Evolutionary conservation across 2,329 filamentous ascomycete species (phyloP).

Genomic region (Diaporthe helianthi): DNA sequence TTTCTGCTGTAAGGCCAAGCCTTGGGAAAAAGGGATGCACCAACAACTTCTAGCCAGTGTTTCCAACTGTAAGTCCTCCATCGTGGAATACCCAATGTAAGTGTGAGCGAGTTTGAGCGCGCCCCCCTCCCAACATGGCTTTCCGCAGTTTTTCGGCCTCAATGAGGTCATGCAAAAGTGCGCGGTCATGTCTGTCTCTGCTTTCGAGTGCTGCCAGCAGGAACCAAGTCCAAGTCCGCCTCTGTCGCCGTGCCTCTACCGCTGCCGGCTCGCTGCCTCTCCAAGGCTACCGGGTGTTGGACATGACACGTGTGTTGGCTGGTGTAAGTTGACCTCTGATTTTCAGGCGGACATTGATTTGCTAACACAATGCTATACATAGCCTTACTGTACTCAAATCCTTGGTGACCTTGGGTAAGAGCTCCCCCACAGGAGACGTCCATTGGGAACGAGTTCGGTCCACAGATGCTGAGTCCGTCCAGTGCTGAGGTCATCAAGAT

Average conservation of each 20-base stretch:
- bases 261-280: conserved; percentile 63
- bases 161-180: neutral
- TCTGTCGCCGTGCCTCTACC: conserved; percentile 25
- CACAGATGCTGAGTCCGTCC: conserved; percentile 40
- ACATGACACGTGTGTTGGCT: conserved; percentile 95
- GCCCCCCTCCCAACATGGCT: conserved; percentile 24
- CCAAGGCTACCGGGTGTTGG: conserved; percentile 85
- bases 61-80: neutral
- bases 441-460: conserved; percentile 14
- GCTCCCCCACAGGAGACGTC: neutral
- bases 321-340: conserved; percentile 68
- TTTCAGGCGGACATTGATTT: neutral
- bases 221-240: neutral
- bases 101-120: too few relatives aligned
- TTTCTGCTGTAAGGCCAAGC: neutral
- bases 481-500: conserved; percentile 98
- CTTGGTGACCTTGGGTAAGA: conserved; percentile 91
- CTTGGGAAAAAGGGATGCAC: too few relatives aligned
- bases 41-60: too few relatives aligned
- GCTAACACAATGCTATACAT: conserved; percentile 28
- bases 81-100: neutral
- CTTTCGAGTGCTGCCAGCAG: neutral
- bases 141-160: neutral
- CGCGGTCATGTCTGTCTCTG: neutral
- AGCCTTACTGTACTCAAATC: conserved; percentile 98